Conservation (phyloP, 1,139 yeast genomes). For the Wickerhamiella infanticola region DNA sequence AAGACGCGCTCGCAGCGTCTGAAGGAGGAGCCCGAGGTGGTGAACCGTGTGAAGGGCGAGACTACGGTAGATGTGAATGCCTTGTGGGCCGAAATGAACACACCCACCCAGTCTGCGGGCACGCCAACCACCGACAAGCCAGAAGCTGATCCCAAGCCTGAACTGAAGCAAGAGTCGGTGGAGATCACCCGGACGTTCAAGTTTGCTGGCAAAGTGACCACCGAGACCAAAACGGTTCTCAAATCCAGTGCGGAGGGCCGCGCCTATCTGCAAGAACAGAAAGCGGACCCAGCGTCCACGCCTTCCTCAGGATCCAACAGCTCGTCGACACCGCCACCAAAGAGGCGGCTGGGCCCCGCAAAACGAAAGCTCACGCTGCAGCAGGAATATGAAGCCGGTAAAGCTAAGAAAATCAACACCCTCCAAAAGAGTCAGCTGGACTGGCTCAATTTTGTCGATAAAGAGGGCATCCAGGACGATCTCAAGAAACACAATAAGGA, state of each 20-base stretch:
- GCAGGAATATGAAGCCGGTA: conserved; percentile 46
- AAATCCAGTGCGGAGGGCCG: conserved; percentile 72
- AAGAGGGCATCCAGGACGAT: conserved; percentile 71
- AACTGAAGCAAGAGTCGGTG: conserved; percentile 31
- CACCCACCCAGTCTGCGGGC: conserved; percentile 3
- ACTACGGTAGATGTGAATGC: conserved; percentile 33
- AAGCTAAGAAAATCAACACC: conserved; percentile 65
- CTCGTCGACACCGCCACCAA: conserved; percentile 20
- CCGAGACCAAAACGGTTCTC: conserved; percentile 65
- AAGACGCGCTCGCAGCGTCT: conserved; percentile 41
- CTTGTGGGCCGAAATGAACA: conserved; percentile 38
- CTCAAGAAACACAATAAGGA: conserved; percentile 54
- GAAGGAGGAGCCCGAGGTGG: conserved; percentile 24
- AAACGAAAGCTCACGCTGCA: conserved; percentile 63
- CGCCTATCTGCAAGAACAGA: conserved; percentile 38
- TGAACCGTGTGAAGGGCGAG: conserved; percentile 14
- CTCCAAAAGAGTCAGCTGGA: conserved; percentile 84
- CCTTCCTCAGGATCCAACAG: conserved; percentile 8
- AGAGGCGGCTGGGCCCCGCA: conserved; percentile 24
- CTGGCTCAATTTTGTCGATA: conserved; percentile 91
- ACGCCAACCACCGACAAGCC: background rate
- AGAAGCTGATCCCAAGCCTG: background rate
- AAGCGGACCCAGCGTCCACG: conserved; percentile 4
- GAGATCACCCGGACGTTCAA: conserved; percentile 65
- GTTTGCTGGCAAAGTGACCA: conserved; percentile 74